Conservation (phyloP, 768 basidiomycete genomes). For the Hericium erinaceus region DNA sequence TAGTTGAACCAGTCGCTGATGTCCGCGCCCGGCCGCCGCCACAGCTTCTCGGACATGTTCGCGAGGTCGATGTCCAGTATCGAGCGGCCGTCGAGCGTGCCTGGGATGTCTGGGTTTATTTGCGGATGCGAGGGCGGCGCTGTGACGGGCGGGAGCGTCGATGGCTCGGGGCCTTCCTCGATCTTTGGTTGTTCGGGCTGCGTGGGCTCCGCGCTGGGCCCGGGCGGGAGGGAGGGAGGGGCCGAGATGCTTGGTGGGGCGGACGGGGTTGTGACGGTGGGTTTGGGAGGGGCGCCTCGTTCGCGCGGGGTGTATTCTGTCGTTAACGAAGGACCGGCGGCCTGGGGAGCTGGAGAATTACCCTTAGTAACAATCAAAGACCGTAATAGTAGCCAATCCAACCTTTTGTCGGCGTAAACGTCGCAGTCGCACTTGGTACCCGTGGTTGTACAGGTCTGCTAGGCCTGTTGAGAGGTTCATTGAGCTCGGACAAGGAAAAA, state of each 20-base stretch:
- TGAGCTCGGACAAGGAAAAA: not conserved
- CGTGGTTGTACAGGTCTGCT: conserved; percentile 22
- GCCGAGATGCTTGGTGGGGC: conserved; percentile 11
- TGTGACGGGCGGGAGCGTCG: conserved; percentile 50
- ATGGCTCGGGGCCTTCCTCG: conserved; percentile 54
- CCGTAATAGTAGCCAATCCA: not conserved
- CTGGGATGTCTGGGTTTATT: conserved; percentile 60
- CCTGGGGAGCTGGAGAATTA: conserved; percentile 25
- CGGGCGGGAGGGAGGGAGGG: conserved; percentile 12
- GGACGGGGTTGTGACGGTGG: conserved; percentile 19
- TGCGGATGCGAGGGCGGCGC: conserved; percentile 76
- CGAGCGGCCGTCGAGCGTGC: conserved; percentile 62
- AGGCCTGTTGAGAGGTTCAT: conserved; percentile 20
- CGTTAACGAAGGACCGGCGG: conserved; percentile 57
- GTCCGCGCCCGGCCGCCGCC: conserved; percentile 88
- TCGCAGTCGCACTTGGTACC: conserved; percentile 23
- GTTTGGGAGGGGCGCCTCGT: conserved; percentile 39
- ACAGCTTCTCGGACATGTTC: conserved; percentile 73
- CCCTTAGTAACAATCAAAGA: not conserved
- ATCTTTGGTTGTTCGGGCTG: conserved; percentile 4
- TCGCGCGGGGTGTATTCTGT: conserved; percentile 78
- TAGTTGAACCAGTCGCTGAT: conserved; percentile 99
- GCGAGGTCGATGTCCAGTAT: conserved; percentile 80
- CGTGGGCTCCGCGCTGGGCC: conserved; percentile 3
- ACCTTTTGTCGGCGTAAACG: conserved; percentile 22